phyloP scores from a whole-genome alignment of 495 filamentous ascomycete species.

The Xylaria intraflava region DNA sequence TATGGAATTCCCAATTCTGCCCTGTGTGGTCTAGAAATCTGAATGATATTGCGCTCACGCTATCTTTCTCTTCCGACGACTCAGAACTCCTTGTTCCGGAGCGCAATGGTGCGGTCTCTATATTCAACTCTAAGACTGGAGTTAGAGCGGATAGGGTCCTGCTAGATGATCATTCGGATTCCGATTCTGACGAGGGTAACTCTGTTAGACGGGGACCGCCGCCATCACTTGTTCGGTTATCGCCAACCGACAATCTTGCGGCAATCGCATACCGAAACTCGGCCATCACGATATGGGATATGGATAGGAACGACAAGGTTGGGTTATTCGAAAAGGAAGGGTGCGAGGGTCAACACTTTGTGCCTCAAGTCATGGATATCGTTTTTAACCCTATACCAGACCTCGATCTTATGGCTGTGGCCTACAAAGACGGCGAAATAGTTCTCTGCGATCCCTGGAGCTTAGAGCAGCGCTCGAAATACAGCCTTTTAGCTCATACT shows the following conservation, averaged over 20 bases:
- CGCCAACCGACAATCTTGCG: too few relatives aligned
- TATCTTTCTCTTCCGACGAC: constrained; percentile 17
- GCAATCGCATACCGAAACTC: not conserved
- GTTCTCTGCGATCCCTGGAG: constrained; percentile 7
- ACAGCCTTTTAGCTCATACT: constrained; percentile 16
- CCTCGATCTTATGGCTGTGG: constrained; percentile 16
- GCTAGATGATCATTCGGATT: too few relatives aligned
- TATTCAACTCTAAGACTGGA: too few relatives aligned
- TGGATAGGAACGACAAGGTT: constrained; percentile 6
- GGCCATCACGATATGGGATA: not conserved
- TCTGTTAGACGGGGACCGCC: too few relatives aligned
- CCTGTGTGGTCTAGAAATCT: too few relatives aligned
- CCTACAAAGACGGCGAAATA: constrained; percentile 20
- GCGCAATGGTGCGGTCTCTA: too few relatives aligned
- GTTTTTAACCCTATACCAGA: constrained; percentile 17
- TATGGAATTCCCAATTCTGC: constrained; percentile 17
- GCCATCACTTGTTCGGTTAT: too few relatives aligned
- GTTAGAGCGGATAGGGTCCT: too few relatives aligned
- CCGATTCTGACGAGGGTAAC: too few relatives aligned
- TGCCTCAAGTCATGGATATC: constrained; percentile 18
- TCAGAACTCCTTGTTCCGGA: too few relatives aligned
- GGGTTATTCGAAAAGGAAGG: constrained; percentile 18
- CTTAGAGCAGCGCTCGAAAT: constrained; percentile 11
- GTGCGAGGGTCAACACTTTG: constrained; percentile 8
- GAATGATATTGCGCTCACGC: constrained; percentile 11